Conservation (phyloP, 2,329 filamentous ascomycete species). For the Colletotrichum simmondsii region DNA sequence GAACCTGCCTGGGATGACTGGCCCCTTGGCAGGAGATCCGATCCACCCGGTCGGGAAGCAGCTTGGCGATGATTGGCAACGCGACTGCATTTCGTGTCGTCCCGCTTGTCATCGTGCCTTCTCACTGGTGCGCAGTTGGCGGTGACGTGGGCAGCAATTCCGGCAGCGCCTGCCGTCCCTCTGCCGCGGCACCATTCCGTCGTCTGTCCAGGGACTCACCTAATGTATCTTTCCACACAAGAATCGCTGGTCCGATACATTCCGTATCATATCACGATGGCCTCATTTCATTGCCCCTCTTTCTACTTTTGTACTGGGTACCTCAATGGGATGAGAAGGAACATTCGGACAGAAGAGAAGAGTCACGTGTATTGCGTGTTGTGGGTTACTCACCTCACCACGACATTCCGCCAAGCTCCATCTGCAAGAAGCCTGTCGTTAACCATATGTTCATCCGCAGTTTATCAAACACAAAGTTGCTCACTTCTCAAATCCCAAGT, state of each 20-base stretch:
- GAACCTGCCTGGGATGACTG: background rate
- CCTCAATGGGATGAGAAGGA: background rate
- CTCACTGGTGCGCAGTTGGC: background rate
- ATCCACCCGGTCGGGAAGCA: conserved; percentile 27
- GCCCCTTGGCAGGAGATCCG: conserved; percentile 25
- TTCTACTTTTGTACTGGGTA: background rate
- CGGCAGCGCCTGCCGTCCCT: background rate
- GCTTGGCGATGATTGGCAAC: conserved; percentile 27
- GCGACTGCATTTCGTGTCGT: background rate
- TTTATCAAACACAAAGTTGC: too few species aligned
- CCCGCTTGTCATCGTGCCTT: background rate
- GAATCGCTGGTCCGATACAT: background rate
- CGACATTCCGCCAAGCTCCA: background rate
- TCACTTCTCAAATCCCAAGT: background rate
- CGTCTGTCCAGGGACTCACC: background rate
- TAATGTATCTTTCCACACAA: background rate
- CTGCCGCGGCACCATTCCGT: conserved; percentile 13
- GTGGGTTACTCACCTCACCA: background rate
- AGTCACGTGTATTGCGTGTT: background rate
- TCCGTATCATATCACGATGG: background rate
- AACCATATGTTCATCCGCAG: background rate
- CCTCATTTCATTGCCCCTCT: background rate
- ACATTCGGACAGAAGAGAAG: background rate
- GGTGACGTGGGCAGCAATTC: background rate
- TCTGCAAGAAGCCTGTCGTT: background rate